These are phyloP conservation scores for Russula earlei DNA, from an alignment of 768 basidiomycete genomes.

Conservation along the genomic window DNA sequence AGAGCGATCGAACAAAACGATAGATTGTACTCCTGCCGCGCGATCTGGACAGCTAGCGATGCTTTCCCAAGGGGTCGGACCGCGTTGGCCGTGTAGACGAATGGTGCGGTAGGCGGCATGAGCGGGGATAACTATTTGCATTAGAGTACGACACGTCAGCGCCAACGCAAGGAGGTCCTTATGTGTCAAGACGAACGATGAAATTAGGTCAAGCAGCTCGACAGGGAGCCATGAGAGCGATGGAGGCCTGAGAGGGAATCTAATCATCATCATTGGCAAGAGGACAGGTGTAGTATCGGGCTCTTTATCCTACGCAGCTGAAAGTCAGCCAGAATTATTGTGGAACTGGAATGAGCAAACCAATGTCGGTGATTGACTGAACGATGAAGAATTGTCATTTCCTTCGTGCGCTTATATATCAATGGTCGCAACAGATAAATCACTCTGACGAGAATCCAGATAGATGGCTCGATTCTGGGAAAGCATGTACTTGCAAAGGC, in stretches of 20 bases:
- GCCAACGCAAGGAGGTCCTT: neutral
- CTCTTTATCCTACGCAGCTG: neutral
- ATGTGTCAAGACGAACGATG: no score
- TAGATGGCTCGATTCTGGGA: neutral
- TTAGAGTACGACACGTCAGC: neutral
- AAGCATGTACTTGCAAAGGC: neutral
- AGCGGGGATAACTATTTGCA: conserved; percentile 1
- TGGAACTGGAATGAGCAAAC: neutral
- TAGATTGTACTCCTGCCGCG: neutral
- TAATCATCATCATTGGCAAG: neutral
- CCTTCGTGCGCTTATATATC: neutral
- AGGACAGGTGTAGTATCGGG: neutral
- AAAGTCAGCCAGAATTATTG: neutral
- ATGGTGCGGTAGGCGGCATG: conserved; percentile 8
- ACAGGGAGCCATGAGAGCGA: neutral
- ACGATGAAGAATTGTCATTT: neutral
- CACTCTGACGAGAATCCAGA: no score
- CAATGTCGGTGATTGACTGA: neutral
- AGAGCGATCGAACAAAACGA: conserved; percentile 1
- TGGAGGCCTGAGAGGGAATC: no score
- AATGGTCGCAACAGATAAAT: neutral
- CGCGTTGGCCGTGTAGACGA: neutral
- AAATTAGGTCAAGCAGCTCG: conserved; percentile 5
- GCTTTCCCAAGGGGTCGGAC: neutral
- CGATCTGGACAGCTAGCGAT: conserved; percentile 2